Conservation (phyloP, 2,329 filamentous ascomycete species). For the Didymosphaeria variabile region DNA sequence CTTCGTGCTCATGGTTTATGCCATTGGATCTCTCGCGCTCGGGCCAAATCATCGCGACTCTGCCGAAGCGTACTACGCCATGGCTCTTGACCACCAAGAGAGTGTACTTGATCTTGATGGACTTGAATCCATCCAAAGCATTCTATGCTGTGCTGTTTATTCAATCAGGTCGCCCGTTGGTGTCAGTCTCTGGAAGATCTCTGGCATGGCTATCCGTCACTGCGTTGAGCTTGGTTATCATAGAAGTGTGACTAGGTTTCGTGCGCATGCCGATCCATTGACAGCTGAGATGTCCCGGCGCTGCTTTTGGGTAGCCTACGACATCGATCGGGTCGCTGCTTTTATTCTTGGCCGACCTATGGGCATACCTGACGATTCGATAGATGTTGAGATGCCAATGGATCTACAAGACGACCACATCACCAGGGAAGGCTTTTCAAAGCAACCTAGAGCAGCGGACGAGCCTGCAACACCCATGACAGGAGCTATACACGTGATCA, state of each 20-base stretch:
- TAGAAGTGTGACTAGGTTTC: slow-evolving; percentile 25
- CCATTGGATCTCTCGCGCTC: not conserved
- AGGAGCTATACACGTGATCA: slow-evolving; percentile 35
- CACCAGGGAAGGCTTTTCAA: slow-evolving; percentile 8
- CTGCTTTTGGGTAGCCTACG: slow-evolving; percentile 33
- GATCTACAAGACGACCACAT: slow-evolving; percentile 22
- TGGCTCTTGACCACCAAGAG: slow-evolving; percentile 21
- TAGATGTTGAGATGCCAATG: slow-evolving; percentile 31
- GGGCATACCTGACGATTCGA: slow-evolving; percentile 34
- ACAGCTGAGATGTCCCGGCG: not conserved
- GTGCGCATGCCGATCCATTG: slow-evolving; percentile 6
- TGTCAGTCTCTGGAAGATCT: slow-evolving; percentile 44
- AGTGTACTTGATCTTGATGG: no score
- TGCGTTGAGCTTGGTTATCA: slow-evolving; percentile 50
- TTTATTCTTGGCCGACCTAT: slow-evolving; percentile 44
- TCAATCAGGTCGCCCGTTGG: slow-evolving; percentile 35
- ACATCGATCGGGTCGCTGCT: slow-evolving; percentile 43
- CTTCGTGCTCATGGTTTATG: slow-evolving; percentile 20
- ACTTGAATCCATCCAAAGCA: slow-evolving; percentile 34
- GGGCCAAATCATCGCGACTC: no score
- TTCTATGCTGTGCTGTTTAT: slow-evolving; percentile 38
- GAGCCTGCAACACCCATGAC: slow-evolving; percentile 30
- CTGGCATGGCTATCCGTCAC: slow-evolving; percentile 45
- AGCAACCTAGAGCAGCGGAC: slow-evolving; percentile 19
- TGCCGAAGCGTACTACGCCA: slow-evolving; percentile 10